phyloP scores from a whole-genome alignment of 306 rosid species.

The Acacia acuminata region DNA sequence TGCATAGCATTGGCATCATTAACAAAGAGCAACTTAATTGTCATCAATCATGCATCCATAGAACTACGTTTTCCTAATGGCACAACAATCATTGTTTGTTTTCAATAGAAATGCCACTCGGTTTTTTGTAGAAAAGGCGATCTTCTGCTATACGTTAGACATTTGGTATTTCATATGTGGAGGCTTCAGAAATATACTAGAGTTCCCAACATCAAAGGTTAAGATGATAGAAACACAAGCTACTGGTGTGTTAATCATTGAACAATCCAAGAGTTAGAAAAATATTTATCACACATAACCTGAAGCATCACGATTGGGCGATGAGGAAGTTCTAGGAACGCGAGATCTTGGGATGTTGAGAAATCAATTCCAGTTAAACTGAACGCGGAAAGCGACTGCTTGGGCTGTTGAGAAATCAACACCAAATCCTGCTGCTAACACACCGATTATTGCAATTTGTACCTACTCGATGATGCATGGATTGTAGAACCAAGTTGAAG shows the following conservation, averaged over 20 bases:
- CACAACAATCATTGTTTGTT: background rate
- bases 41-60: slow-evolving; percentile 19
- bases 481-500: too few relatives aligned
- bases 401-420: too few relatives aligned
- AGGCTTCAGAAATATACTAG: slow-evolving; percentile 13
- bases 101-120: background rate
- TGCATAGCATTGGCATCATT: background rate
- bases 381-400: too few relatives aligned
- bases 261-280: slow-evolving; percentile 1
- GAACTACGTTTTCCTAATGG: slow-evolving; percentile 17
- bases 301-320: slow-evolving; percentile 85
- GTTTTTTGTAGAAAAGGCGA: slow-evolving; percentile 1
- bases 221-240: slow-evolving; percentile 9
- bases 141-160: slow-evolving; percentile 19
- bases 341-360: slow-evolving; percentile 85
- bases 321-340: slow-evolving; percentile 90
- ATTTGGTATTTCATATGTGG: background rate
- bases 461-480: too few relatives aligned
- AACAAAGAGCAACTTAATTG: background rate
- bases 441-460: slow-evolving; percentile 86
- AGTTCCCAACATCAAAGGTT: slow-evolving; percentile 14
- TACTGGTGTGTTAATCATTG: slow-evolving; percentile 10
- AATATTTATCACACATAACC: slow-evolving; percentile 49
- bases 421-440: slow-evolving; percentile 95
- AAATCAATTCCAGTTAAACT: too few relatives aligned